Evolutionary conservation across 345 rosid species (phyloP).

Genomic region (Arabis hirsuta): DNA sequence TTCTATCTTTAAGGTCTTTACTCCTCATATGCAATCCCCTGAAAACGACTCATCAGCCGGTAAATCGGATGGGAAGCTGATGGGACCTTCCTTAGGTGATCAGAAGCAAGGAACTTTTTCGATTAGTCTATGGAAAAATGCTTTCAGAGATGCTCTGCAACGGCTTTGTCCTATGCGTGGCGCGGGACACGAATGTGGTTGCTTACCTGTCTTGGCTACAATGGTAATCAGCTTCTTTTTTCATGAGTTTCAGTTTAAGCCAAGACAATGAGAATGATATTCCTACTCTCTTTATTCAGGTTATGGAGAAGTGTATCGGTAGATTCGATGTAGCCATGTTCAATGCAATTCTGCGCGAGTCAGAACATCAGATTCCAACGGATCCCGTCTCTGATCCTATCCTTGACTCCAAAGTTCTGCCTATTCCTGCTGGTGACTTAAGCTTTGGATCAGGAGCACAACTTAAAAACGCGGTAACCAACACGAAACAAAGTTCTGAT

Average conservation of each 20-base stretch:
- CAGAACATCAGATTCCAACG: slow-evolving; percentile 89
- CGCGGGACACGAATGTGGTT: slow-evolving; percentile 89
- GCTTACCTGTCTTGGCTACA: slow-evolving; percentile 77
- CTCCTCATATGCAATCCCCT: slow-evolving; percentile 92
- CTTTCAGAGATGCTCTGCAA: slow-evolving; percentile 78
- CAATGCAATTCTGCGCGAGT: slow-evolving; percentile 93
- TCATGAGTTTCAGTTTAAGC: neutral
- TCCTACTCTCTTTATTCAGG: slow-evolving; percentile 48
- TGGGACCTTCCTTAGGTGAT: slow-evolving; percentile 79
- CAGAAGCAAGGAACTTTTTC: slow-evolving; percentile 84
- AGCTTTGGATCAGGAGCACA: slow-evolving; percentile 99
- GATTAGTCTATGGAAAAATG: slow-evolving; percentile 71
- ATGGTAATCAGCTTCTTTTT: slow-evolving; percentile 49
- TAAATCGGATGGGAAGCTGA: slow-evolving; percentile 54
- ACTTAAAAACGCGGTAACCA: slow-evolving; percentile 80
- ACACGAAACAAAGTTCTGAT: slow-evolving; percentile 13
- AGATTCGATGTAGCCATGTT: slow-evolving; percentile 97
- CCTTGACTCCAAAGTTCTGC: slow-evolving; percentile 81
- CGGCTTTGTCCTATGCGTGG: slow-evolving; percentile 92
- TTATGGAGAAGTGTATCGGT: slow-evolving; percentile 78
- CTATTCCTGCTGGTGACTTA: slow-evolving; percentile 91
- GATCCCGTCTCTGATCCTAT: slow-evolving; percentile 97
- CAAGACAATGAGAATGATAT: neutral
- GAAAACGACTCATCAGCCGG: slow-evolving; percentile 46
- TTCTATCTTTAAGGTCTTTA: slow-evolving; percentile 63